These are phyloP conservation scores for Gonium pectorale DNA, from an alignment of 139 green algal genomes.

Conservation along the genomic window DNA sequence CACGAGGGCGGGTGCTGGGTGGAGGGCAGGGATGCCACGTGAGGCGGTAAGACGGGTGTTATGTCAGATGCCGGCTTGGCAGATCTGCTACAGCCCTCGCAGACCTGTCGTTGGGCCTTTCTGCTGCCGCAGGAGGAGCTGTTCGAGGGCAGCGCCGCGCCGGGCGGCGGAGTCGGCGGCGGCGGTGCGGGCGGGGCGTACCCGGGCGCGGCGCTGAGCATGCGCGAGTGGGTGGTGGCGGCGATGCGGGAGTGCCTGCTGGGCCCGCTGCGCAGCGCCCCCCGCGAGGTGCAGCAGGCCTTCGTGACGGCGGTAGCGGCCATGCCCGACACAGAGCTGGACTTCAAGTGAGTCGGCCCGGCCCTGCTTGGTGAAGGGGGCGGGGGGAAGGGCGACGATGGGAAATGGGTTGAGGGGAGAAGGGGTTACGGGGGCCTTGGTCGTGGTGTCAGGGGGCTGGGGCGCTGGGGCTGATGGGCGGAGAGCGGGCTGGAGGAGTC, in stretches of 20 bases:
- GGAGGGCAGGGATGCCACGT: too few species aligned
- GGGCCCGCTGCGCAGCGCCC: conserved; percentile 3
- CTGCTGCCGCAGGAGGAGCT: conserved; percentile 15
- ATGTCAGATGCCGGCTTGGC: too few species aligned
- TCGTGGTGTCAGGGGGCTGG: too few species aligned
- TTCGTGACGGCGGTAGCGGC: conserved; percentile 41
- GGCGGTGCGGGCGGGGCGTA: not conserved
- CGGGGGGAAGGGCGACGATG: not conserved
- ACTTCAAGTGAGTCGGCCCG: conserved; percentile 23
- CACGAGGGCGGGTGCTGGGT: too few species aligned
- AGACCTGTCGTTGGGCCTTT: not conserved
- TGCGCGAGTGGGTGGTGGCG: conserved; percentile 27
- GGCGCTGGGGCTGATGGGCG: too few species aligned
- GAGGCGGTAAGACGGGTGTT: too few species aligned
- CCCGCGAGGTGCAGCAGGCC: conserved; percentile 23
- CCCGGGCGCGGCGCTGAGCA: not conserved
- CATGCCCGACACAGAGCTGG: conserved; percentile 29
- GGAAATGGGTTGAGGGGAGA: not conserved
- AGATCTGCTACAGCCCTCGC: too few species aligned
- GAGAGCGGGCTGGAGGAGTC: too few species aligned
- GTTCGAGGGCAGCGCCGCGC: not conserved
- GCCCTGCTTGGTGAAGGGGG: not conserved
- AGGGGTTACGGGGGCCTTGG: not conserved
- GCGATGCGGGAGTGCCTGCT: conserved; percentile 35
- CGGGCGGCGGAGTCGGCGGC: not conserved